phyloP scores from a whole-genome alignment of 148 eudicot species.

The Vaccinium macrocarpon region DNA sequence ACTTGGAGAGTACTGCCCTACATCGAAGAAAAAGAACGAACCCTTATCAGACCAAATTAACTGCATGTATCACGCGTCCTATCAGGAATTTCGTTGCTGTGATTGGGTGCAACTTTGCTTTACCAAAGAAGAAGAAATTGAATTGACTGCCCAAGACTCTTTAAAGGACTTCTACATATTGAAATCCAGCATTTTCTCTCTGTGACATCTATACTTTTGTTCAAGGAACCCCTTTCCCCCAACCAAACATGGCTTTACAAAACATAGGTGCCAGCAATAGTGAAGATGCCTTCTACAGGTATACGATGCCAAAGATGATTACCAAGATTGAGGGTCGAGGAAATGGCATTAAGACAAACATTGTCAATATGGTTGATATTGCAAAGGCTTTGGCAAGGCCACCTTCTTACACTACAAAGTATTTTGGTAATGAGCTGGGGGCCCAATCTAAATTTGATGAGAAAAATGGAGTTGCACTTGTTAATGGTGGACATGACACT shows the following conservation, averaged over 20 bases:
- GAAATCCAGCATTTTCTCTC: constrained; percentile 8
- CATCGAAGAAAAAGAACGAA: constrained; percentile 47
- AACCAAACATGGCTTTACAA: constrained; percentile 69
- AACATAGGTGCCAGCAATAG: constrained; percentile 82
- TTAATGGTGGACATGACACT: constrained; percentile 81
- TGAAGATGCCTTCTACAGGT: constrained; percentile 95
- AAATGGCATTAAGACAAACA: constrained; percentile 83
- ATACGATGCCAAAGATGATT: constrained; percentile 90
- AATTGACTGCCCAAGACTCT: constrained; percentile 24
- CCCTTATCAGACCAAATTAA: constrained; percentile 23
- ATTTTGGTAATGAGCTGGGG: constrained; percentile 87
- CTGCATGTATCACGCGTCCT: constrained; percentile 63
- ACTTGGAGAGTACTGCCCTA: constrained; percentile 76
- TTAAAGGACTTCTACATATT: constrained; percentile 19
- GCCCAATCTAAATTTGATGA: constrained; percentile 90
- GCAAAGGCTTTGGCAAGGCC: constrained; percentile 87
- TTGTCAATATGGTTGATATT: constrained; percentile 87
- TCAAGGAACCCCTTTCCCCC: not conserved
- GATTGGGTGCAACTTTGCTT: constrained; percentile 43
- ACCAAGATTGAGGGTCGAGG: constrained; percentile 85
- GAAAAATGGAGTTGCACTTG: constrained; percentile 69
- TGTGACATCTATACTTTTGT: not conserved
- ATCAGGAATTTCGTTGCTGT: constrained; percentile 44
- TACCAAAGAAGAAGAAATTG: constrained; percentile 2
- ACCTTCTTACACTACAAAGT: constrained; percentile 75